Conservation (phyloP, 345 rosid species). For the Rhodamnia argentea region DNA sequence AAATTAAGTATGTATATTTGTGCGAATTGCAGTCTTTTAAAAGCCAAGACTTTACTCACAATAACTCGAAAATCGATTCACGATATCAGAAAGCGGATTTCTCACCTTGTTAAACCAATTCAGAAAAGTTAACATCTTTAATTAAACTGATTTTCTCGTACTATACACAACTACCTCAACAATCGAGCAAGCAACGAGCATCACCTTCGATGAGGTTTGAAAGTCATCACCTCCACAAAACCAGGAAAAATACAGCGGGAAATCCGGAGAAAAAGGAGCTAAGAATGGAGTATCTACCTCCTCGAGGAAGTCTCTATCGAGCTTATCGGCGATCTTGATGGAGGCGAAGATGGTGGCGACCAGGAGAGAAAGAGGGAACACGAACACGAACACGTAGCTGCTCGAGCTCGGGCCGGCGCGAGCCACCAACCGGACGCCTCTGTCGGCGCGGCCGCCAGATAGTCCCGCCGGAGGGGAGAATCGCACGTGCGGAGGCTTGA, state of each 20-base stretch:
- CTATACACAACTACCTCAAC: not conserved
- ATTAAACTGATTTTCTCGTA: not conserved
- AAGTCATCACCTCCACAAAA: not conserved
- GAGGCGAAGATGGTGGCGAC: slow-evolving; percentile 59
- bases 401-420: slow-evolving; percentile 54
- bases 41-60: not conserved
- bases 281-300: slow-evolving; percentile 30
- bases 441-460: slow-evolving; percentile 6
- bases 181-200: not conserved
- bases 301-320: slow-evolving; percentile 58
- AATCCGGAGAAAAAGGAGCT: not conserved
- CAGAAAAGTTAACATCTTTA: not conserved
- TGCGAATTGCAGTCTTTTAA: not conserved
- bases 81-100: not conserved
- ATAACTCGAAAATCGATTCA: not conserved
- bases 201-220: not conserved
- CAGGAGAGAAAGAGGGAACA: slow-evolving; percentile 62
- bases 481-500: not conserved
- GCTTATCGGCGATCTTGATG: slow-evolving; percentile 53
- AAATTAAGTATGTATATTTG: not conserved
- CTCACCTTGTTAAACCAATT: not conserved
- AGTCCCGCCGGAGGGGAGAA: slow-evolving; percentile 1
- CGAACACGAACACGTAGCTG: slow-evolving; percentile 56
- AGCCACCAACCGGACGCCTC: slow-evolving; percentile 35
- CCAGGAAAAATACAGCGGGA: not conserved